Conservation (phyloP, 2,329 filamentous ascomycete species). For the Cordyceps tenuipes region DNA sequence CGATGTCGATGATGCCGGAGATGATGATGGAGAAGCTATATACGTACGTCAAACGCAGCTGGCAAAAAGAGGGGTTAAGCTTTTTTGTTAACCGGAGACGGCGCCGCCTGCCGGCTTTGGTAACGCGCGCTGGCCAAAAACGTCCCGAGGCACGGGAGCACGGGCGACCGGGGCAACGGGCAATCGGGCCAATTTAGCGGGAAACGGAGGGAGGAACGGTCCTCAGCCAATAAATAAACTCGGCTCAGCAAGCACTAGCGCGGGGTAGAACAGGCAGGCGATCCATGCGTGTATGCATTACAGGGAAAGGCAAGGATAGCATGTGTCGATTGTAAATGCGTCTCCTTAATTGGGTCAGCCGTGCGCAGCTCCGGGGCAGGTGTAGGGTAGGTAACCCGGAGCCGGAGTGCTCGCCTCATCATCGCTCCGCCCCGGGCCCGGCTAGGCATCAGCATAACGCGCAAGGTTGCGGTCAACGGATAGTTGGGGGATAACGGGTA, state of each 20-base stretch:
- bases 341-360: too few relatives aligned
- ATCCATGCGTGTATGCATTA: too few relatives aligned
- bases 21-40: not conserved
- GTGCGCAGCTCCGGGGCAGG: too few relatives aligned
- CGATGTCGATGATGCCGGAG: too few relatives aligned
- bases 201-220: not conserved
- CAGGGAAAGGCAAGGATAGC: too few relatives aligned
- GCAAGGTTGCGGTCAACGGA: too few relatives aligned
- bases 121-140: not conserved
- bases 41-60: too few relatives aligned
- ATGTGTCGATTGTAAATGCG: not conserved
- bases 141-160: not conserved
- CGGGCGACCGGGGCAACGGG: not conserved
- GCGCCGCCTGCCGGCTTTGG: not conserved
- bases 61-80: not conserved
- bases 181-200: constrained; percentile 3
- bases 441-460: too few relatives aligned
- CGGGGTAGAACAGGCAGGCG: not conserved
- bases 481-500: too few relatives aligned
- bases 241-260: not conserved
- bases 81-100: not conserved
- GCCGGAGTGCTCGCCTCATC: constrained; percentile 4
- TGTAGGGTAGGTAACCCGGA: not conserved
- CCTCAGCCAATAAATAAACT: not conserved
- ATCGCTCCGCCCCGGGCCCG: not conserved